Conservation (phyloP, 768 basidiomycete species). For the Mycena belliarum region DNA sequence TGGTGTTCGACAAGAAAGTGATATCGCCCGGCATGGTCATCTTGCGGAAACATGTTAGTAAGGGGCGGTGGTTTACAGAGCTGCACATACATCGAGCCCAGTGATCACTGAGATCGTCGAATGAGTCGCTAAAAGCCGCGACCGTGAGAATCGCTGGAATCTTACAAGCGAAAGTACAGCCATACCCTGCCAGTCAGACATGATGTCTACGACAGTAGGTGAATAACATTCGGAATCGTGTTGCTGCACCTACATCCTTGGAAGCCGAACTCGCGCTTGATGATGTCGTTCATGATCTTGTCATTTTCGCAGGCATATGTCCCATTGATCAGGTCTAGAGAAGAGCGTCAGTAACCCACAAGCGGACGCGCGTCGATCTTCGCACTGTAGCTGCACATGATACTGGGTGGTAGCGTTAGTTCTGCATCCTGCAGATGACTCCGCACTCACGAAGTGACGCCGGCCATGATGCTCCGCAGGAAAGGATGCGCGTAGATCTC, state of each 20-base stretch:
- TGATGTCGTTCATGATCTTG: slow-evolving; percentile 68
- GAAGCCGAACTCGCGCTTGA: slow-evolving; percentile 77
- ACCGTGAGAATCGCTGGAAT: no score
- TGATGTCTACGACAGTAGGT: slow-evolving; percentile 43
- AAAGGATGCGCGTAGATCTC: slow-evolving; percentile 74
- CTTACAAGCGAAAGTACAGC: no score
- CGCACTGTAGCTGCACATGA: slow-evolving; percentile 19
- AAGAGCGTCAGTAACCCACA: neutral
- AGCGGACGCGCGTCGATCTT: neutral
- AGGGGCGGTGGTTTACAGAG: no score
- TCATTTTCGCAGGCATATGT: slow-evolving; percentile 78
- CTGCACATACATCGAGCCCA: no score
- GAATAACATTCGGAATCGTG: neutral
- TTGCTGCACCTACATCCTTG: slow-evolving; percentile 59
- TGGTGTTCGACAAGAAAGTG: no score
- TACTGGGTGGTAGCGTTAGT: slow-evolving; percentile 1
- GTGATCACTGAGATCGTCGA: no score
- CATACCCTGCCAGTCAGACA: slow-evolving; percentile 72
- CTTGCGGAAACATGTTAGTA: no score
- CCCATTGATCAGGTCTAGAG: slow-evolving; percentile 65
- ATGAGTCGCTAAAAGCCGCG: no score
- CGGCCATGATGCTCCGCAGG: slow-evolving; percentile 71
- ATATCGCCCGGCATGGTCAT: no score
- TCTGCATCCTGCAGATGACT: neutral
- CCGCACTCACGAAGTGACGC: slow-evolving; percentile 43